Percentiles rank a stretch among this genome's conserved stretches.
These are phyloP conservation scores for Backusella mclennaniae DNA, from an alignment of 192 early-diverging fungal genomes.

Conservation along the genomic window DNA sequence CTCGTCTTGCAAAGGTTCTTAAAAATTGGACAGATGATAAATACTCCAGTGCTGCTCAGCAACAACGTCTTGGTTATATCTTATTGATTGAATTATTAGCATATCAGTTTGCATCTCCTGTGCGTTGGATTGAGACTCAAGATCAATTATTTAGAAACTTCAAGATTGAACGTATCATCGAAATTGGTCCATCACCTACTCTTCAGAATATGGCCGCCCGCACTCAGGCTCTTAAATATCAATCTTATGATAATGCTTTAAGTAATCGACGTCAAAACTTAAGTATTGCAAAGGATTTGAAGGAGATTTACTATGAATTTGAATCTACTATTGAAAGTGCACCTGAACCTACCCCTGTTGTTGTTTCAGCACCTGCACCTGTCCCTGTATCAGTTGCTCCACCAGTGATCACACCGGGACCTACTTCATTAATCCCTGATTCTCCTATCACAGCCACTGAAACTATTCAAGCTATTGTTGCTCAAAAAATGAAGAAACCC, in stretches of 20 bases:
- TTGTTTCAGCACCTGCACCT: slow-evolving; percentile 39
- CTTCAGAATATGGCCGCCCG: slow-evolving; percentile 91
- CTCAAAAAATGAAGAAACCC: slow-evolving; percentile 88
- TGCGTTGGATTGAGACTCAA: slow-evolving; percentile 95
- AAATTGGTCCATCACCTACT: slow-evolving; percentile 87
- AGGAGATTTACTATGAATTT: slow-evolving; percentile 93
- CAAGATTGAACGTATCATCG: slow-evolving; percentile 84
- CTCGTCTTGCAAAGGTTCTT: slow-evolving; percentile 74
- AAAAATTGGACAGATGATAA: slow-evolving; percentile 75
- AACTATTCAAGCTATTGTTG: slow-evolving; percentile 78
- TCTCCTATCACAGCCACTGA: slow-evolving; percentile 80
- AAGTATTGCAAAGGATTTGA: slow-evolving; percentile 84
- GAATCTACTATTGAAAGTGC: slow-evolving; percentile 66
- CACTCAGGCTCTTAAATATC: slow-evolving; percentile 94
- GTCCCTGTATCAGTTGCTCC: slow-evolving; percentile 46
- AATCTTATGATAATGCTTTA: slow-evolving; percentile 92
- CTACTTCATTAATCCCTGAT: slow-evolving; percentile 68
- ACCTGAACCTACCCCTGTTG: slow-evolving; percentile 43
- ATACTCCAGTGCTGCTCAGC: slow-evolving; percentile 69
- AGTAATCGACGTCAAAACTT: slow-evolving; percentile 87
- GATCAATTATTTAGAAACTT: slow-evolving; percentile 78
- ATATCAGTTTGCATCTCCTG: slow-evolving; percentile 91
- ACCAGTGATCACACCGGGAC: slow-evolving; percentile 37
- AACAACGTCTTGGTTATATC: slow-evolving; percentile 84
- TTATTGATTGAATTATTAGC: slow-evolving; percentile 87